phyloP scores from a whole-genome alignment of 1,284 basidiomycete genomes.

The Volvariella volvacea region DNA sequence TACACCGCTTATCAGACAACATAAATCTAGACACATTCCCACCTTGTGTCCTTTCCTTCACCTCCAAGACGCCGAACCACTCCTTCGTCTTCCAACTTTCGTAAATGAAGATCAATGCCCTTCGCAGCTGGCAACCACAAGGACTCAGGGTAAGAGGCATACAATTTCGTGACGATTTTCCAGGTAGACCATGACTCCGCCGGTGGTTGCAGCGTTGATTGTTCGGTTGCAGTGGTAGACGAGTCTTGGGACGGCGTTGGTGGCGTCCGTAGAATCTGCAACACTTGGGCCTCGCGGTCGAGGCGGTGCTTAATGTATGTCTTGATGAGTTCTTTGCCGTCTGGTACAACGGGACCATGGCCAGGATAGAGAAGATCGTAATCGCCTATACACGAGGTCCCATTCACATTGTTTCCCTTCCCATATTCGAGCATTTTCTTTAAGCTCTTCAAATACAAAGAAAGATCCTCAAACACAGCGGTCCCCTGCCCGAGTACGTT shows the following conservation, averaged over 20 bases:
- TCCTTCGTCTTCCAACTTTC: slow-evolving; percentile 67
- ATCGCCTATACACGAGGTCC: slow-evolving; percentile 7
- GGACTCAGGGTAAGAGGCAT: slow-evolving; percentile 63
- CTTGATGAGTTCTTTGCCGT: slow-evolving; percentile 53
- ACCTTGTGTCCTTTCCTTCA: slow-evolving; percentile 34
- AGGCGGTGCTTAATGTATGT: slow-evolving; percentile 80
- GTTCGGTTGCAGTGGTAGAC: slow-evolving; percentile 7
- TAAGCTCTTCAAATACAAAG: slow-evolving; percentile 67
- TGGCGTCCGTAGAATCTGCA: slow-evolving; percentile 45
- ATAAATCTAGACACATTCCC: slow-evolving; percentile 15
- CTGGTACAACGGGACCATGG: slow-evolving; percentile 74
- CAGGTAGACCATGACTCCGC: slow-evolving; percentile 48
- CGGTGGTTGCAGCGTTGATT: no score
- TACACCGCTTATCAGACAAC: no score
- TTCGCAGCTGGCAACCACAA: slow-evolving; percentile 72
- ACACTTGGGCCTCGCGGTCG: slow-evolving; percentile 77
- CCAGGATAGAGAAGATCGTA: slow-evolving; percentile 71
- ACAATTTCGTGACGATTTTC: slow-evolving; percentile 60
- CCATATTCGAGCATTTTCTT: slow-evolving; percentile 48
- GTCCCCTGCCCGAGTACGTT: slow-evolving; percentile 90
- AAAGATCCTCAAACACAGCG: slow-evolving; percentile 84
- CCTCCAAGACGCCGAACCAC: slow-evolving; percentile 44
- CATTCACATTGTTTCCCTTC: slow-evolving; percentile 18
- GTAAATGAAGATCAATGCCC: slow-evolving; percentile 67
- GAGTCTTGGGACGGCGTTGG: slow-evolving; percentile 16